Evolutionary conservation across 2,329 filamentous ascomycete species (phyloP).

Genomic region (Diaporthe australafricana): DNA sequence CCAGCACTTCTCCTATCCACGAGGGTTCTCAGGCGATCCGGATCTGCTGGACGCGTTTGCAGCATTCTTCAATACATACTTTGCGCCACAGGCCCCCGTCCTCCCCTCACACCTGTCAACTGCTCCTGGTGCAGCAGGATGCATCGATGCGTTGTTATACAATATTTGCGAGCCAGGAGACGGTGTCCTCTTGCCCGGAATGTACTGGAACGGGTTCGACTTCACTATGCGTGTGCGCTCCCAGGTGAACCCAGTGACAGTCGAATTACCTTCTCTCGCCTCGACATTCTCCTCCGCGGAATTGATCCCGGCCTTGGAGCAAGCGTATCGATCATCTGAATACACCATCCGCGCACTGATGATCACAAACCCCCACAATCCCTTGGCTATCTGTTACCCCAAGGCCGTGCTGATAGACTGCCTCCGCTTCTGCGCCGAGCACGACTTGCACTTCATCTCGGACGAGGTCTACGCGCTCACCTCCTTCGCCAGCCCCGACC

Average conservation of each 20-base stretch:
- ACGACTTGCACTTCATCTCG: slow-evolving; percentile 8
- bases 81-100: not conserved
- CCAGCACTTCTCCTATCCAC: slow-evolving; percentile 1
- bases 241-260: not conserved
- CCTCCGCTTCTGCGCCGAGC: not conserved
- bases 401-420: not conserved
- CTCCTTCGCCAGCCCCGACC: not conserved
- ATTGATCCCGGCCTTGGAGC: not conserved
- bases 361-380: not conserved
- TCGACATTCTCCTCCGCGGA: not conserved
- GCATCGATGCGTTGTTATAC: slow-evolving; percentile 1
- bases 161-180: slow-evolving; percentile 3
- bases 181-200: not conserved
- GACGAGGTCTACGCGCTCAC: slow-evolving; percentile 13
- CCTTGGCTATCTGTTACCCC: not conserved
- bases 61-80: slow-evolving; percentile 9
- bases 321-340: not conserved
- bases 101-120: not conserved
- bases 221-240: not conserved
- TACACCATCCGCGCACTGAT: not conserved
- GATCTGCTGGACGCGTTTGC: not conserved
- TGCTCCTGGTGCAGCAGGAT: not conserved
- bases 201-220: slow-evolving; percentile 7
- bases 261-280: too few relatives aligned
- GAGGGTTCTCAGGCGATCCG: not conserved